phyloP scores from a whole-genome alignment of 1,284 basidiomycete species.

The Fomes fomentarius region DNA sequence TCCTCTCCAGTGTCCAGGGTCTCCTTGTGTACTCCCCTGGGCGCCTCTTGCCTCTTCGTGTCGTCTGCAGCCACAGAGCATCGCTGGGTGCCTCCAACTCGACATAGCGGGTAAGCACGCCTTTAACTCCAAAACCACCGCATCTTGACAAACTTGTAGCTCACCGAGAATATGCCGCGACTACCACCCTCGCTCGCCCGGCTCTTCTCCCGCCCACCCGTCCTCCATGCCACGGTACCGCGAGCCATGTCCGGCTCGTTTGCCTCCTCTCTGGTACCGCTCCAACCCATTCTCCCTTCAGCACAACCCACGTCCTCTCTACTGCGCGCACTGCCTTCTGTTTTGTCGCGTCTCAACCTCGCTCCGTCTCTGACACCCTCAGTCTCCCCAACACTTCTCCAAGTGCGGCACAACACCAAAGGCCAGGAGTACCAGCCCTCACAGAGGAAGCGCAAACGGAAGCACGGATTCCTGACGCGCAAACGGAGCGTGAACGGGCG shows the following conservation, averaged over 20 bases:
- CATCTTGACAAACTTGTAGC: neutral
- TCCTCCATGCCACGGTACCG: conserved; percentile 16
- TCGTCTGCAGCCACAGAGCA: conserved; percentile 9
- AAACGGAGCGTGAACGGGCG: conserved; percentile 65
- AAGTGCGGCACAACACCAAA: conserved; percentile 51
- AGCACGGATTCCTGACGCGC: conserved; percentile 84
- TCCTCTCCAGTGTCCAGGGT: conserved; percentile 7
- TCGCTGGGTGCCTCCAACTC: neutral
- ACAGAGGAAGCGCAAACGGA: conserved; percentile 86
- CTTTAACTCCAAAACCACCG: too few species aligned
- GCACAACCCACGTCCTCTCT: conserved; percentile 12
- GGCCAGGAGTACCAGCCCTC: conserved; percentile 89
- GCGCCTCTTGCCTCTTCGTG: conserved; percentile 12
- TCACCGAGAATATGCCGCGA: conserved; percentile 26
- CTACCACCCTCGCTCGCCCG: conserved; percentile 30
- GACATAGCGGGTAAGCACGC: too few species aligned
- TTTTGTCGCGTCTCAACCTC: conserved; percentile 17
- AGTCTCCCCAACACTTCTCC: conserved; percentile 33
- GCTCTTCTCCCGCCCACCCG: conserved; percentile 26
- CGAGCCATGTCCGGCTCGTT: conserved; percentile 12
- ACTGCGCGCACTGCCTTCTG: conserved; percentile 9
- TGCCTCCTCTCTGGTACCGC: conserved; percentile 15
- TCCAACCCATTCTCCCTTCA: conserved; percentile 18
- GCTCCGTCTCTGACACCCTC: conserved; percentile 8
- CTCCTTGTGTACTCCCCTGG: neutral